Percentiles rank a stretch among this genome's conserved stretches.
Evolutionary conservation across 306 rosid species (phyloP).

Genomic region (Ceratonia siliqua): DNA sequence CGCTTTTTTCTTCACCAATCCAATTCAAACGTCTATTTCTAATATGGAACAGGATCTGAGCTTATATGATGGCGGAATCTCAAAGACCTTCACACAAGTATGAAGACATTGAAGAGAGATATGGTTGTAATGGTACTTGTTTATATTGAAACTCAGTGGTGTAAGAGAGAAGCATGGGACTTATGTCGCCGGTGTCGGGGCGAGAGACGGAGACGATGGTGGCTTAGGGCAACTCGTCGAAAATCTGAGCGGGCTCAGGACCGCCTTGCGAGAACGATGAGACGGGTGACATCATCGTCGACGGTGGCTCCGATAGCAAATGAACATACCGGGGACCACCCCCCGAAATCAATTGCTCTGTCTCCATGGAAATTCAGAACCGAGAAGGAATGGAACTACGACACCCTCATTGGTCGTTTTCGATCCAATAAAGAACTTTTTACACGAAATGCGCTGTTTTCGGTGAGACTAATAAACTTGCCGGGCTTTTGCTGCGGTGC

Average conservation of each 20-base stretch:
- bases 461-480: constrained; percentile 33
- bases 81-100: constrained; percentile 16
- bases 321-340: constrained; percentile 66
- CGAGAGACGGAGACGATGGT: constrained; percentile 85
- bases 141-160: constrained; percentile 82
- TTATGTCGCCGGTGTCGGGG: constrained; percentile 87
- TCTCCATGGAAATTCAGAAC: constrained; percentile 49
- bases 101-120: background rate
- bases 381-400: constrained; percentile 4
- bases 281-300: constrained; percentile 44
- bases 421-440: constrained; percentile 32
- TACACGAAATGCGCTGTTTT: background rate
- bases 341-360: constrained; percentile 67
- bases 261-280: constrained; percentile 48
- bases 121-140: constrained; percentile 49
- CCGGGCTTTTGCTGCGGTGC: background rate
- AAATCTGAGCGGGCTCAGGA: constrained; percentile 60
- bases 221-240: constrained; percentile 86
- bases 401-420: constrained; percentile 25
- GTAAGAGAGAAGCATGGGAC: constrained; percentile 93
- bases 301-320: constrained; percentile 65
- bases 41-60: background rate
- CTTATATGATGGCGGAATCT: constrained; percentile 9
- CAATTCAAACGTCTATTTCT: background rate
- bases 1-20: background rate